These are phyloP conservation scores for Calycina herbarum DNA, from an alignment of 2,329 filamentous ascomycete species.

Conservation along the genomic window DNA sequence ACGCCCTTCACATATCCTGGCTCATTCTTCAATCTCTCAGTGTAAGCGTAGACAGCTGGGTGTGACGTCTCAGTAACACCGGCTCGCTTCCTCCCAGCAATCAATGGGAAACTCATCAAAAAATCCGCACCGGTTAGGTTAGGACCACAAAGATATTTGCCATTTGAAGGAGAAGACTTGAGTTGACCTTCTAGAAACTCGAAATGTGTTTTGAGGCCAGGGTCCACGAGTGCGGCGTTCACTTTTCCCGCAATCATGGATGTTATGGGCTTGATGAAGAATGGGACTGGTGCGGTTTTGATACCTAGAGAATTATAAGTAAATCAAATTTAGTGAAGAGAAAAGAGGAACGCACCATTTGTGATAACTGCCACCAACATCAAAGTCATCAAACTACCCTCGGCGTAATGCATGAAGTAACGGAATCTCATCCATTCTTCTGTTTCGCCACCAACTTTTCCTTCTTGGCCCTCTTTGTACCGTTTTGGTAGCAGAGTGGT, in stretches of 20 bases:
- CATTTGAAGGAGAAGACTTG: constrained; percentile 45
- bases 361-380: constrained; percentile 66
- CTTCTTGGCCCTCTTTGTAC: constrained; percentile 59
- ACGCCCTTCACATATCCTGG: constrained; percentile 47
- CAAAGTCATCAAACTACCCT: constrained; percentile 78
- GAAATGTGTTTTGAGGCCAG: constrained; percentile 49
- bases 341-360: constrained; percentile 41
- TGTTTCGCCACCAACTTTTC: constrained; percentile 58
- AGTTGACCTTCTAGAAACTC: constrained; percentile 52
- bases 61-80: constrained; percentile 44
- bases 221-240: constrained; percentile 45
- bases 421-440: constrained; percentile 59
- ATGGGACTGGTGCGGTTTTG: constrained; percentile 57
- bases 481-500: constrained; percentile 51
- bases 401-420: constrained; percentile 80
- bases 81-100: constrained; percentile 42
- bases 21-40: constrained; percentile 45
- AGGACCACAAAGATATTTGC: constrained; percentile 50
- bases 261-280: constrained; percentile 68
- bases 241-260: constrained; percentile 51
- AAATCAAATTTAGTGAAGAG: neutral
- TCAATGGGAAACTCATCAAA: constrained; percentile 51
- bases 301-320: constrained; percentile 44
- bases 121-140: constrained; percentile 53
- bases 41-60: constrained; percentile 48